A percentile compares a stretch with the other conserved stretches of the same genome.
Evolutionary conservation across 495 filamentous ascomycete species (phyloP).

Genomic region (Usnea hakonensis): DNA sequence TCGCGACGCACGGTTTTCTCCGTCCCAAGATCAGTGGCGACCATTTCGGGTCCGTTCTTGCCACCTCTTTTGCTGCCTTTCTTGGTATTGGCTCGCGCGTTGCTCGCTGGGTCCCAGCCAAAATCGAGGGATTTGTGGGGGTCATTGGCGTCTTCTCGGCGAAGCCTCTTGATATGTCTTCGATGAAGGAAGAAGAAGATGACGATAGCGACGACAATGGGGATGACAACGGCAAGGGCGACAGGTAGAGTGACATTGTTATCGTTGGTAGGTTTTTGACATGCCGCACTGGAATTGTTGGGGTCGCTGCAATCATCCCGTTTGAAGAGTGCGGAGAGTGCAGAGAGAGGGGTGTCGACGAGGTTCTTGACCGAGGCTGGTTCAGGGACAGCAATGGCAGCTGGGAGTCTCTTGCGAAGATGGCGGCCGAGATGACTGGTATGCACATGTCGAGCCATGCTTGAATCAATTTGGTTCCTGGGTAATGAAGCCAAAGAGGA

Average conservation of each 20-base stretch:
- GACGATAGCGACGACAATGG: constrained; percentile 57
- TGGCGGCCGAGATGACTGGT: constrained; percentile 14
- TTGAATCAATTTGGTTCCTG: neutral
- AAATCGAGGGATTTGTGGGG: constrained; percentile 93
- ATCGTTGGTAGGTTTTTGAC: constrained; percentile 50
- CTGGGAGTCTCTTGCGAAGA: constrained; percentile 7
- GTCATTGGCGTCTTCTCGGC: constrained; percentile 74
- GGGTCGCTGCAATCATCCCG: constrained; percentile 9
- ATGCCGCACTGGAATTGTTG: constrained; percentile 20
- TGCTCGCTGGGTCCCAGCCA: constrained; percentile 48
- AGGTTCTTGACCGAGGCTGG: constrained; percentile 4
- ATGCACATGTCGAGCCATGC: constrained; percentile 15
- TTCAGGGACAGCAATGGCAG: constrained; percentile 5
- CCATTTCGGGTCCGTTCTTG: constrained; percentile 41
- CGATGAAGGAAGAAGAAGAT: constrained; percentile 72
- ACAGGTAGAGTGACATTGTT: constrained; percentile 65
- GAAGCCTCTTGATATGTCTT: constrained; percentile 62
- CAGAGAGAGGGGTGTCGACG: constrained; percentile 8
- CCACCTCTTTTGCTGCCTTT: constrained; percentile 36
- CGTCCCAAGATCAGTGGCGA: constrained; percentile 27
- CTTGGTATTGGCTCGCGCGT: constrained; percentile 3
- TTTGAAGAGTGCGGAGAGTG: constrained; percentile 7
- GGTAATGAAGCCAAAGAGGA: neutral
- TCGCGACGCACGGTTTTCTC: constrained; percentile 46
- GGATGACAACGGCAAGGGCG: constrained; percentile 69